Percentiles rank a stretch among this genome's conserved stretches.
Evolutionary conservation across 2,329 filamentous ascomycete genomes (phyloP).

Genomic region (Allantophomopsis cytisporea): DNA sequence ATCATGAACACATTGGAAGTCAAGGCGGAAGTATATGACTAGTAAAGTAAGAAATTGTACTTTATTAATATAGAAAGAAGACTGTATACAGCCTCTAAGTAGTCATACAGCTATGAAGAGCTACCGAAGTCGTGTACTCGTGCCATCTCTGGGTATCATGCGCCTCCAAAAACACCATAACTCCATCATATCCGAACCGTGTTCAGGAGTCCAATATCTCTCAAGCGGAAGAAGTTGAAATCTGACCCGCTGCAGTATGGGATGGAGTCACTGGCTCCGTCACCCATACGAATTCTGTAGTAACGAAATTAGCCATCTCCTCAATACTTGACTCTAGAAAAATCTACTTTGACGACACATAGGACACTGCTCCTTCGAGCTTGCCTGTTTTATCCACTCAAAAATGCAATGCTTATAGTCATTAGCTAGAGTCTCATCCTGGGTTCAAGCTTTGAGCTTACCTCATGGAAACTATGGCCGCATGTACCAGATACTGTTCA

Average conservation of each 20-base stretch:
- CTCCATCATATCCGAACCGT: not conserved
- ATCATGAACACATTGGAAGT: no score
- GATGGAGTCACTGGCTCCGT: conserved; percentile 10
- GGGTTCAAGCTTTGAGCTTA: conserved; percentile 23
- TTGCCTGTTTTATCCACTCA: conserved; percentile 92
- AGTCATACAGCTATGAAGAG: no score
- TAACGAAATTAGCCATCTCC: conserved; percentile 7
- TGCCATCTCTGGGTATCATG: no score
- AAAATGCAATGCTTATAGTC: conserved; percentile 71
- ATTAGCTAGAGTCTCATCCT: not conserved
- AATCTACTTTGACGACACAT: conserved; percentile 88
- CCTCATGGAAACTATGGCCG: conserved; percentile 96
- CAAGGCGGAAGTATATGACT: no score
- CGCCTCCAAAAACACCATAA: not conserved
- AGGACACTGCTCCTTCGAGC: conserved; percentile 84
- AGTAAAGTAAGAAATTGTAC: no score
- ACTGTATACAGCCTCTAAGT: no score
- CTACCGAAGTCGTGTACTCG: no score
- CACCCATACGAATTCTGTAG: conserved; percentile 34
- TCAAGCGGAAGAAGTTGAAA: no score
- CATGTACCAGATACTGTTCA: conserved; percentile 80
- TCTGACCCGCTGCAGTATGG: no score
- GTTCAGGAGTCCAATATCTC: no score
- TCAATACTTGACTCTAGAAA: not conserved
- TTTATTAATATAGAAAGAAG: no score